Conservation (phyloP, 1,284 basidiomycete genomes). For the Austroboletus novae-zelandiae region DNA sequence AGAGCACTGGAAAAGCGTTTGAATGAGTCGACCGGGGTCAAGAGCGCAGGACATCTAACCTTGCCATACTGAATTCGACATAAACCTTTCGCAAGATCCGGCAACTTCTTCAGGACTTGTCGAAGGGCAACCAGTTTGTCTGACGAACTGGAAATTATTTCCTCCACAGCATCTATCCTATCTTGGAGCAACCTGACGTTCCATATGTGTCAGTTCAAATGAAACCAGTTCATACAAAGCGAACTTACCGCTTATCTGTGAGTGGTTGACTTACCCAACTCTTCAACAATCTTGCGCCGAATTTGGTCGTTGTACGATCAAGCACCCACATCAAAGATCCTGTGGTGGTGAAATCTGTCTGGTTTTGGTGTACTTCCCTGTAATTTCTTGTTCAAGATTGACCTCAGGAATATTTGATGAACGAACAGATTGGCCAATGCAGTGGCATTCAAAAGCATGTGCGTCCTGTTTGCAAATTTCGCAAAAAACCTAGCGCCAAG, state of each 20-base stretch:
- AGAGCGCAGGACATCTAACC: conserved; percentile 38
- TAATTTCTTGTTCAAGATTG: conserved; percentile 8
- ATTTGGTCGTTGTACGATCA: conserved; percentile 84
- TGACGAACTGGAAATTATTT: conserved; percentile 63
- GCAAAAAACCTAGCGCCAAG: conserved; percentile 74
- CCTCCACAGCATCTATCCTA: conserved; percentile 82
- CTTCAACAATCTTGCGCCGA: conserved; percentile 82
- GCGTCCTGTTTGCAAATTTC: conserved; percentile 73
- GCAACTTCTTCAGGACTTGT: conserved; percentile 69
- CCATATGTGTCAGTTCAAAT: conserved; percentile 6
- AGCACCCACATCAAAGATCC: conserved; percentile 88
- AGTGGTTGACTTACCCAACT: conserved; percentile 89
- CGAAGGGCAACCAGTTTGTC: conserved; percentile 65
- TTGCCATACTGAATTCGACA: conserved; percentile 90
- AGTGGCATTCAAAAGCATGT: conserved; percentile 89
- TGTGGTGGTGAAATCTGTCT: conserved; percentile 71
- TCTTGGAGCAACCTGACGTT: conserved; percentile 62
- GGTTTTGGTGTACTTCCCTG: conserved; percentile 87
- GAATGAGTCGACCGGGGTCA: neutral
- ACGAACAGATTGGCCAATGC: conserved; percentile 80
- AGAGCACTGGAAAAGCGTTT: conserved; percentile 54
- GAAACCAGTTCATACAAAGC: neutral
- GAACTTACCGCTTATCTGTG: conserved; percentile 64
- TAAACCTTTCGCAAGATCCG: conserved; percentile 88
- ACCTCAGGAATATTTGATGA: neutral